Evolutionary conservation across 2,329 filamentous ascomycete genomes (phyloP).

Genomic region (Hirsutella thompsonii): DNA sequence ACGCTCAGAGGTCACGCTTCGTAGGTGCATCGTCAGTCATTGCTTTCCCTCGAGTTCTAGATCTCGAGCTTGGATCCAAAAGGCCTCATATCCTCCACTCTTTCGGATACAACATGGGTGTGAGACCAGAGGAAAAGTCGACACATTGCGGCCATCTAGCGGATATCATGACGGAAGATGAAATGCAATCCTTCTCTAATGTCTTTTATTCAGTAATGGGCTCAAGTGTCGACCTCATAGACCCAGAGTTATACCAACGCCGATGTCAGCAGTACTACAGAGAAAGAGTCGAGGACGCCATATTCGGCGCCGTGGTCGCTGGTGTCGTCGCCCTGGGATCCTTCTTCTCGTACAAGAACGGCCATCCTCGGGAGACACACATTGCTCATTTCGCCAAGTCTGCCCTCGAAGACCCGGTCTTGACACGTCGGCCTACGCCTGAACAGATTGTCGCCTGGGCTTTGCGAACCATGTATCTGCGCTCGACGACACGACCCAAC

Average conservation of each 20-base stretch:
- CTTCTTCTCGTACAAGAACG: slow-evolving; percentile 7
- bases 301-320: slow-evolving; percentile 9
- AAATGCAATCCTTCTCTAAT: slow-evolving; percentile 7
- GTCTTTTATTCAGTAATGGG: slow-evolving; percentile 8
- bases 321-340: slow-evolving; percentile 12
- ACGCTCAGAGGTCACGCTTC: slow-evolving; percentile 8
- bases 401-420: slow-evolving; percentile 10
- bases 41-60: slow-evolving; percentile 10
- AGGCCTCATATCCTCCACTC: slow-evolving; percentile 8
- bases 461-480: slow-evolving; percentile 9
- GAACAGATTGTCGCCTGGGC: slow-evolving; percentile 10
- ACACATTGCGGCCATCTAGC: slow-evolving; percentile 5
- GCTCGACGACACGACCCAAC: slow-evolving; percentile 10
- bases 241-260: slow-evolving; percentile 4
- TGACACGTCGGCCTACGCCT: slow-evolving; percentile 8
- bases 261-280: slow-evolving; percentile 9
- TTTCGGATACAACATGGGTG: slow-evolving; percentile 11
- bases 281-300: background rate
- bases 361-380: slow-evolving; percentile 9
- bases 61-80: slow-evolving; percentile 7
- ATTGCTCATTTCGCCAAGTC: slow-evolving; percentile 10
- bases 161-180: slow-evolving; percentile 8
- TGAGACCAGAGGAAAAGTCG: slow-evolving; percentile 9
- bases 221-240: background rate
- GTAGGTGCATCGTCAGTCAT: slow-evolving; percentile 9